Conservation (phyloP, 139 green algal genomes). For the Chlorella sp. region DNA sequence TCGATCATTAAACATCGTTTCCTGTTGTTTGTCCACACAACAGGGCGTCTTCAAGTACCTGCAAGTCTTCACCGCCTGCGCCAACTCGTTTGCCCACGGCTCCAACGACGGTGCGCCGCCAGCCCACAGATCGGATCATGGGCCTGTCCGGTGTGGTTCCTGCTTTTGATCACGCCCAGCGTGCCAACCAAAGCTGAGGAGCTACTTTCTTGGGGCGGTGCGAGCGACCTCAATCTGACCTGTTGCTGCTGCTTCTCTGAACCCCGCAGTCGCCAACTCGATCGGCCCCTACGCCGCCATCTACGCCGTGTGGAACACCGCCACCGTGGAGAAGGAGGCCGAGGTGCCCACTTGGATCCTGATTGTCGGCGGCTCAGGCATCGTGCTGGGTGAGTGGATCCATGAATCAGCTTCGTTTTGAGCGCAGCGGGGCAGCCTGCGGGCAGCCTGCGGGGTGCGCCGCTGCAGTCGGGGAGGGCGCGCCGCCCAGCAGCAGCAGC, state of each 20-base stretch:
- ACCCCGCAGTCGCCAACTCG: slow-evolving; percentile 61
- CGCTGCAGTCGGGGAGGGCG: no score
- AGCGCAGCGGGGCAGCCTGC: no score
- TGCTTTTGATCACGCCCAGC: no score
- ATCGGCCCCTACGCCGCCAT: slow-evolving; percentile 71
- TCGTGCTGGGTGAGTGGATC: slow-evolving; percentile 62
- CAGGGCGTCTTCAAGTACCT: slow-evolving; percentile 73
- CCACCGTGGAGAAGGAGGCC: slow-evolving; percentile 38
- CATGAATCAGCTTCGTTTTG: no score
- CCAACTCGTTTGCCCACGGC: slow-evolving; percentile 87
- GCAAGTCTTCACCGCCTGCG: slow-evolving; percentile 89
- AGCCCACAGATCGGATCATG: no score
- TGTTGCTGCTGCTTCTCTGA: background rate
- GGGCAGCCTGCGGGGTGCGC: no score
- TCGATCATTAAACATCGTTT: no score
- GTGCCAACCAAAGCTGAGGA: no score
- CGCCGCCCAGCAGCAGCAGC: no score
- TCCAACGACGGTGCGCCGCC: slow-evolving; percentile 80
- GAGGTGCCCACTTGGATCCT: slow-evolving; percentile 77
- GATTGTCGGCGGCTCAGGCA: slow-evolving; percentile 72
- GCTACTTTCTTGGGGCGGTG: no score
- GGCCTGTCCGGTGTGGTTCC: no score
- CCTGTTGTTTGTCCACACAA: no score
- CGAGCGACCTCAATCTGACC: background rate
- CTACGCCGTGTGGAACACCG: slow-evolving; percentile 56